These are phyloP conservation scores for Chernovozyma aurita DNA, from an alignment of 1,139 yeast genomes.

Conservation along the genomic window DNA sequence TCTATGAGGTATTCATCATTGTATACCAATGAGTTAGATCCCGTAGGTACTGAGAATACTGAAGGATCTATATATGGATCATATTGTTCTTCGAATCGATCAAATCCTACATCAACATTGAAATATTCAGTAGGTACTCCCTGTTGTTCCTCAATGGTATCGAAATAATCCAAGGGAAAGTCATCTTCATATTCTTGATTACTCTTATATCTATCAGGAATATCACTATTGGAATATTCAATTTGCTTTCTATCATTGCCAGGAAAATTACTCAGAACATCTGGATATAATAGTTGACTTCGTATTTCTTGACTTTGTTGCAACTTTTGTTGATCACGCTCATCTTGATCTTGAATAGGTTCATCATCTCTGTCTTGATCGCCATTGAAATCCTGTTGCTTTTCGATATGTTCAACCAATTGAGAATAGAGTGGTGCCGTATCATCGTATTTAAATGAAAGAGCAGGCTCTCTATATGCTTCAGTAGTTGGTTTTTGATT, in stretches of 20 bases:
- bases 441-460: constrained; percentile 55
- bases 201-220: constrained; percentile 22
- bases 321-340: not conserved
- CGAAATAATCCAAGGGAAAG: constrained; percentile 65
- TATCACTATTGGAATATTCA: constrained; percentile 12
- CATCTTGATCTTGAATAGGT: constrained; percentile 1
- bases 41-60: constrained; percentile 14
- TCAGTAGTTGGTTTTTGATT: constrained; percentile 59
- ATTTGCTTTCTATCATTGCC: not conserved
- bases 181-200: constrained; percentile 47
- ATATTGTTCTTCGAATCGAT: constrained; percentile 20
- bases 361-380: not conserved
- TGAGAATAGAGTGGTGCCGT: constrained; percentile 45
- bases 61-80: constrained; percentile 29
- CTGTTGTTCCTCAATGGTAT: constrained; percentile 11
- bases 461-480: constrained; percentile 58
- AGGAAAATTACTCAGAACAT: not conserved
- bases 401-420: constrained; percentile 41
- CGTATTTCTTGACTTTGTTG: not conserved
- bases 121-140: constrained; percentile 24
- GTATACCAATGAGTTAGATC: constrained; percentile 28
- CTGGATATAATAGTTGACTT: not conserved
- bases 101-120: constrained; percentile 7
- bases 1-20: constrained; percentile 46
- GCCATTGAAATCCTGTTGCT: constrained; percentile 13